These are phyloP conservation scores for Nicotiana benthamiana DNA, from an alignment of 257 asterid genomes.

Conservation along the genomic window DNA sequence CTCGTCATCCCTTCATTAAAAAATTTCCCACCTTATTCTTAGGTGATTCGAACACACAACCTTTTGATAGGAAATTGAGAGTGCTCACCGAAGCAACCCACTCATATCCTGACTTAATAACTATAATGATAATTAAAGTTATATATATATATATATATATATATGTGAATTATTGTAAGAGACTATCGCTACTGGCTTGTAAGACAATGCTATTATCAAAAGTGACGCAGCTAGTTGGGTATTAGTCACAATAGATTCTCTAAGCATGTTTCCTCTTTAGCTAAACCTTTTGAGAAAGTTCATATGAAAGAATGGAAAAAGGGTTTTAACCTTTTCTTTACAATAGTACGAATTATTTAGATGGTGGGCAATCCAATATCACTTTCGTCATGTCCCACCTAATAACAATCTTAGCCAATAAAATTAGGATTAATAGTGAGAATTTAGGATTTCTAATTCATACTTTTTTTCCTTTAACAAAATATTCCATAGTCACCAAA, in stretches of 20 bases:
- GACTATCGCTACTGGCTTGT: slow-evolving; percentile 18
- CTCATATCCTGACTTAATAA: too few relatives aligned
- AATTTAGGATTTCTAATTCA: background rate
- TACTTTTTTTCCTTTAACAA: background rate
- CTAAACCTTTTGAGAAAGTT: slow-evolving; percentile 18
- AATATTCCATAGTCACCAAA: background rate
- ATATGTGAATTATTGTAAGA: background rate
- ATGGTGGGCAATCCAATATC: slow-evolving; percentile 41
- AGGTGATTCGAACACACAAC: too few relatives aligned
- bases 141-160: too few relatives aligned
- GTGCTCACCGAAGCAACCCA: too few relatives aligned
- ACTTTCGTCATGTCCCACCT: slow-evolving; percentile 27
- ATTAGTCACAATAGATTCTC: slow-evolving; percentile 34
- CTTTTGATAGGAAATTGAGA: too few relatives aligned
- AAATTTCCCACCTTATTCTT: too few relatives aligned
- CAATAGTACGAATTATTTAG: slow-evolving; percentile 26
- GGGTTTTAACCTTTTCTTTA: slow-evolving; percentile 26
- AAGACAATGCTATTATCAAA: slow-evolving; percentile 23
- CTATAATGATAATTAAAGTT: too few relatives aligned
- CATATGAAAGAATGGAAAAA: slow-evolving; percentile 22
- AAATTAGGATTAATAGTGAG: background rate
- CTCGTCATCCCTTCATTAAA: too few relatives aligned
- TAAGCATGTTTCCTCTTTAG: slow-evolving; percentile 26
- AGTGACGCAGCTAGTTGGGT: slow-evolving; percentile 36
- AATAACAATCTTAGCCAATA: background rate